Evolutionary conservation across 2,329 filamentous ascomycete species (phyloP), one percentile per base, ranked within the genome.

Genomic region (Exophiala phaeomuriformis): DNA sequence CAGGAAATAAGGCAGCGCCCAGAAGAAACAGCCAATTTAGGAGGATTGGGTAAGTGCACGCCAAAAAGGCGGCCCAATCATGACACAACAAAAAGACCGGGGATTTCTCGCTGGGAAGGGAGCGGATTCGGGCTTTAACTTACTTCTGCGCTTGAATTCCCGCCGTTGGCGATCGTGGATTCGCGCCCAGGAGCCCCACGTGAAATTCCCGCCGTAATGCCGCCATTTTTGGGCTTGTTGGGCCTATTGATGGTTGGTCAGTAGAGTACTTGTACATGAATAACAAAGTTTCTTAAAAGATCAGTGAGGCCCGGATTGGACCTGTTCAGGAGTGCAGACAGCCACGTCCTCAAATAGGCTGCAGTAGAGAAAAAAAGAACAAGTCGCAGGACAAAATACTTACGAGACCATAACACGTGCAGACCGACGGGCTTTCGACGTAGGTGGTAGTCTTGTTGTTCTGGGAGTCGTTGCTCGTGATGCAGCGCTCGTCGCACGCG

Each of bases 371-470:
- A 37, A 12, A 28, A 42, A 32, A 29, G 35, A 8, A 31, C 39
- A 55, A 47, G 9, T 12, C 50, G 28, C 52, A 31, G 4, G 28
- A 43, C 39, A 51, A 32, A 33, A 47, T 46, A 66, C 65, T 66
- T 64, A 67, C 83, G 84, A 86, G 68, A 77, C 79, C 71, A 86
- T 86, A 65, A 85, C 77, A 61, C 83, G 81, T 55, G 81, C 75
- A 37, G 81, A 82, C 49, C 76, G 77, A 66, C 81, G 79, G 47
- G 75, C 72, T 68, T 79, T 83, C 74, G 83, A 84, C 55, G 73
- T 69, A 32, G 79, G 75, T 30, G 47, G 54, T 10, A 56, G 45
- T 55, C 59, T 58, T 35, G 52, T 44, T 77, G 72, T 41, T 76
- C 59, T 43, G 27, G 59, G 59, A 72, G 51, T 70, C 74, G 4